Percentiles rank a stretch among this genome's conserved stretches.
Evolutionary conservation across 2,329 filamentous ascomycete genomes (phyloP).

Genomic region (Botryotinia globosa): DNA sequence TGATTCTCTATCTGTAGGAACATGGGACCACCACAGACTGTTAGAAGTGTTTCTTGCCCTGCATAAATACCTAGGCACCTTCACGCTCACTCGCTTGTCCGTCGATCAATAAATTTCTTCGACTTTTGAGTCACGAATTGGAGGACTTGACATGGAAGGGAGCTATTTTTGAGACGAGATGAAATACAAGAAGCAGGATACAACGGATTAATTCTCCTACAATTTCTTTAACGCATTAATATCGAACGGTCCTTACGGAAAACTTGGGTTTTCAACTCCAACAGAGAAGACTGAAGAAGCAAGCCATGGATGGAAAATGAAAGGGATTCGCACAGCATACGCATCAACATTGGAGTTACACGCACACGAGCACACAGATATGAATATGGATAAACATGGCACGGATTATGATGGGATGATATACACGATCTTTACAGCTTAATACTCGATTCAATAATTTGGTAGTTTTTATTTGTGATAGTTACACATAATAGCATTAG

Average conservation of each 20-base stretch:
- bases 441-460: not conserved
- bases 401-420: not conserved
- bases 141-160: not conserved
- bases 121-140: not conserved
- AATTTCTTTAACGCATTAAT: not conserved
- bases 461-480: not conserved
- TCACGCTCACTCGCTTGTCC: not conserved
- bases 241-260: not conserved
- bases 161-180: not conserved
- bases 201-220: not conserved
- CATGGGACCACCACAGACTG: constrained; percentile 33
- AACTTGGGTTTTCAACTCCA: not conserved
- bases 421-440: not conserved
- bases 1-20: constrained; percentile 12
- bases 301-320: not conserved
- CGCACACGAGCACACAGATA: not conserved
- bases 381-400: not conserved
- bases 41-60: constrained; percentile 27
- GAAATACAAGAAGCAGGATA: not conserved
- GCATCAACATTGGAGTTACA: not conserved
- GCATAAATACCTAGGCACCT: not conserved
- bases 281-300: not conserved
- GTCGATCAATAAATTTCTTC: not conserved
- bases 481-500: not conserved
- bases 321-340: not conserved